These are phyloP conservation scores for Carex pumila DNA, from an alignment of 176 grass and related monocot species.

Conservation along the genomic window DNA sequence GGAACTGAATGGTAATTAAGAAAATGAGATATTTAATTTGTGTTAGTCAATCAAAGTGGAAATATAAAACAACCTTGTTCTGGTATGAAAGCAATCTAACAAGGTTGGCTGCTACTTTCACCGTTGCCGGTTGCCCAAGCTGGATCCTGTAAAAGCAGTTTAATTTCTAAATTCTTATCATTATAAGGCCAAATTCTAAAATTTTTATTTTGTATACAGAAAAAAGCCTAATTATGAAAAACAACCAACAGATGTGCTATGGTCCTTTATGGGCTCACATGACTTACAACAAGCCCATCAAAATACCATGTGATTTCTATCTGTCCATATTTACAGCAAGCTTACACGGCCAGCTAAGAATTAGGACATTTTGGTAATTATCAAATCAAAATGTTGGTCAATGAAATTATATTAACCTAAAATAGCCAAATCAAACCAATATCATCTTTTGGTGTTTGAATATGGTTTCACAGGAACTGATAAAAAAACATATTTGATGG, in stretches of 20 bases:
- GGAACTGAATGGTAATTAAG: background rate
- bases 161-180: background rate
- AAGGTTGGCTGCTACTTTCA: constrained; percentile 90
- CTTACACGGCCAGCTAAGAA: constrained; percentile 33
- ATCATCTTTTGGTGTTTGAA: background rate
- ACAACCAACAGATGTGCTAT: constrained; percentile 8
- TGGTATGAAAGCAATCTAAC: constrained; percentile 85
- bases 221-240: background rate
- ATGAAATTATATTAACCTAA: too few species aligned
- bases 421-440: background rate
- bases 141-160: constrained; percentile 49
- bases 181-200: background rate
- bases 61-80: constrained; percentile 64
- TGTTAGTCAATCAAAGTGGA: background rate
- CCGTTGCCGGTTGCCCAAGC: constrained; percentile 82
- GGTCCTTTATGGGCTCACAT: constrained; percentile 28
- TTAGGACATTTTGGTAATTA: constrained; percentile 27
- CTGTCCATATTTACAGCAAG: constrained; percentile 48
- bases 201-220: background rate
- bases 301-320: constrained; percentile 36
- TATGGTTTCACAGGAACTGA: background rate
- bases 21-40: background rate
- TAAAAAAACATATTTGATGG: background rate
- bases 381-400: background rate
- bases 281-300: constrained; percentile 26